phyloP scores from a whole-genome alignment of 805 yeast species.

The Candida ortonii region DNA sequence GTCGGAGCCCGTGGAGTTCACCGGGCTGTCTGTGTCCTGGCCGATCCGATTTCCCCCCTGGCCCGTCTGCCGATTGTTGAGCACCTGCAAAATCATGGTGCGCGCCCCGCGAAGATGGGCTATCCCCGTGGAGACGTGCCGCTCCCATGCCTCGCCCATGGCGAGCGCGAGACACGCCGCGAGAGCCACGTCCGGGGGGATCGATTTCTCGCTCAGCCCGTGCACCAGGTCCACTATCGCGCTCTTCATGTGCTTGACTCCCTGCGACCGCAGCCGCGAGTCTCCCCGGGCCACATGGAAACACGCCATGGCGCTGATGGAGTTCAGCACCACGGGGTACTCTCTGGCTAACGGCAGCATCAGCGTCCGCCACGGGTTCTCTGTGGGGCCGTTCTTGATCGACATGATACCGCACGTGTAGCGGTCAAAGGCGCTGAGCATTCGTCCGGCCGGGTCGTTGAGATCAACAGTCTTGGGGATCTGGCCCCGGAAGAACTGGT shows the following conservation, averaged over 20 bases:
- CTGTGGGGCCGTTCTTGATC: constrained; percentile 59
- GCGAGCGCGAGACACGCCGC: constrained; percentile 64
- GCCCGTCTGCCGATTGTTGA: constrained; percentile 24
- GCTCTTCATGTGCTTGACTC: constrained; percentile 55
- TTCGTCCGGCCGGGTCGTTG: constrained; percentile 28
- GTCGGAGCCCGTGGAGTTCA: too few relatives aligned
- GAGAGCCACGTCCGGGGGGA: constrained; percentile 64
- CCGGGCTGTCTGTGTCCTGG: too few relatives aligned
- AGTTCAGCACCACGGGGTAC: constrained; percentile 56
- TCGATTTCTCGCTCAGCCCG: constrained; percentile 44
- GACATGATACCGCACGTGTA: constrained; percentile 56
- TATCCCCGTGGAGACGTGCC: constrained; percentile 63
- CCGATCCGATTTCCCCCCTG: constrained; percentile 13
- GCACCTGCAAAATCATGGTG: constrained; percentile 52
- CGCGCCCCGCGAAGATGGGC: constrained; percentile 68
- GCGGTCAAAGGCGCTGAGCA: constrained; percentile 39
- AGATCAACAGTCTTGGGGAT: constrained; percentile 27
- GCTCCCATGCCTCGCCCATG: constrained; percentile 67
- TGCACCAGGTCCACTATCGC: constrained; percentile 58
- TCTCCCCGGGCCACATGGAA: constrained; percentile 55
- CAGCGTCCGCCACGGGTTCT: constrained; percentile 65
- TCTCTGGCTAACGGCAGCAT: constrained; percentile 55
- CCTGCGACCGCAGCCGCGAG: constrained; percentile 44
- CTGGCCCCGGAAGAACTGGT: constrained; percentile 6
- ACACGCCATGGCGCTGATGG: constrained; percentile 64